These are phyloP conservation scores for Pleurotus djamor DNA, from an alignment of 768 basidiomycete species.

Conservation along the genomic window DNA sequence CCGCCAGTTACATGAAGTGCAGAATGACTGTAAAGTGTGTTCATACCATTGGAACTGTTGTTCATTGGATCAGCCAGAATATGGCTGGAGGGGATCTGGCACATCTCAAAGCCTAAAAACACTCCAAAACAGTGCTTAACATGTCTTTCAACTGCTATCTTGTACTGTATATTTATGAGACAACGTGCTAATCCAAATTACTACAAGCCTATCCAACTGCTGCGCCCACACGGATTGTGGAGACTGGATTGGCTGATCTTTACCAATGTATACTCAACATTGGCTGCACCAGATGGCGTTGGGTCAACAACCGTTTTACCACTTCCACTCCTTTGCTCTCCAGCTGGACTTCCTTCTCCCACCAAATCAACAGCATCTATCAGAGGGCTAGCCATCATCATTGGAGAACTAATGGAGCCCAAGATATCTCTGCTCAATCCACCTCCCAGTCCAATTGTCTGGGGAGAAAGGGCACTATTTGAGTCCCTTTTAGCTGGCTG, in stretches of 20 bases:
- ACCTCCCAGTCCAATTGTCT: neutral
- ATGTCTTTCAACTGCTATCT: too few relatives aligned
- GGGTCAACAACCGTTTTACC: constrained; percentile 3
- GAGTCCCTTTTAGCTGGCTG: neutral
- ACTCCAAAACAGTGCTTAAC: too few relatives aligned
- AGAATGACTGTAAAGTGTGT: too few relatives aligned
- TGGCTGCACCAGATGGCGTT: neutral
- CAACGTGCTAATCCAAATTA: neutral
- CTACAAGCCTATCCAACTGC: constrained; percentile 89
- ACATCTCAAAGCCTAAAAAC: too few relatives aligned
- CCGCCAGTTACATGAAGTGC: too few relatives aligned
- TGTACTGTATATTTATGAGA: too few relatives aligned
- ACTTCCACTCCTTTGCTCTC: constrained; percentile 6
- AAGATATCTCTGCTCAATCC: constrained; percentile 15
- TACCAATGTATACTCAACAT: constrained; percentile 44
- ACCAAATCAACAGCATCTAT: constrained; percentile 59
- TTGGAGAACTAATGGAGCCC: neutral
- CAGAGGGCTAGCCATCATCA: constrained; percentile 55
- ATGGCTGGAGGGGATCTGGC: too few relatives aligned
- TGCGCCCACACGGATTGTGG: constrained; percentile 88
- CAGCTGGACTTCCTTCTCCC: constrained; percentile 17
- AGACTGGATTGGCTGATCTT: constrained; percentile 95
- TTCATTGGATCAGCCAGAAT: too few relatives aligned
- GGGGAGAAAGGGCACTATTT: neutral
- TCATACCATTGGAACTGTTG: too few relatives aligned